Evolutionary conservation across 1,139 yeast species (phyloP).

Genomic region (Suhomyces guaymorum): DNA sequence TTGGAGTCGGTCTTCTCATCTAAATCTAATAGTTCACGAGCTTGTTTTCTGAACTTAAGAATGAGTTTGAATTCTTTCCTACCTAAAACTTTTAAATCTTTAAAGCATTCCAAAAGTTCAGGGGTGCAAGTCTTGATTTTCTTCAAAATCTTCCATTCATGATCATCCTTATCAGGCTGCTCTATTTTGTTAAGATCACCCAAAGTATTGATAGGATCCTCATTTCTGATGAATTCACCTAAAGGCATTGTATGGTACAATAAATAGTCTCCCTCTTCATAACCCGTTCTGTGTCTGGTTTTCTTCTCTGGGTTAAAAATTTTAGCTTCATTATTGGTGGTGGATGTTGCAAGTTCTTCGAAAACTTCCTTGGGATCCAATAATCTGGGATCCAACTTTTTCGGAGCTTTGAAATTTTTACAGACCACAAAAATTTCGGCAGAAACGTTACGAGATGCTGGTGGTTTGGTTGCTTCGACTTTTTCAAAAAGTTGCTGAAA

Average conservation of each 20-base stretch:
- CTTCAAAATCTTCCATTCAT: slow-evolving; percentile 70
- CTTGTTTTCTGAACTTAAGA: slow-evolving; percentile 84
- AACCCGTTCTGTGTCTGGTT: slow-evolving; percentile 91
- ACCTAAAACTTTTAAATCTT: slow-evolving; percentile 91
- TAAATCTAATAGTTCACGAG: slow-evolving; percentile 74
- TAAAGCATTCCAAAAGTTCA: slow-evolving; percentile 79
- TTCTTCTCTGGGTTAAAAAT: slow-evolving; percentile 92
- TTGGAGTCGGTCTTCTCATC: slow-evolving; percentile 55
- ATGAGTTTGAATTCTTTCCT: slow-evolving; percentile 86
- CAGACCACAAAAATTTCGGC: slow-evolving; percentile 98
- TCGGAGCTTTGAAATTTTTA: slow-evolving; percentile 93
- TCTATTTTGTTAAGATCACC: slow-evolving; percentile 68
- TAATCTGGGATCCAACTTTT: slow-evolving; percentile 87
- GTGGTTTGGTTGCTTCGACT: slow-evolving; percentile 98
- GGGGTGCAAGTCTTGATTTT: slow-evolving; percentile 74
- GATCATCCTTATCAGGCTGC: slow-evolving; percentile 54
- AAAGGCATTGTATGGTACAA: slow-evolving; percentile 73
- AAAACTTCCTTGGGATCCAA: slow-evolving; percentile 92
- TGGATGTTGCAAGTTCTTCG: slow-evolving; percentile 81
- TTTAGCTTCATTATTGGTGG: slow-evolving; percentile 84
- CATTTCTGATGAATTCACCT: slow-evolving; percentile 75
- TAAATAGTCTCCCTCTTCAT: slow-evolving; percentile 89
- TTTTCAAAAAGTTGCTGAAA: slow-evolving; percentile 93
- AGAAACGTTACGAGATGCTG: slow-evolving; percentile 97
- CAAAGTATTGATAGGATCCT: slow-evolving; percentile 80